Conservation (phyloP, 371 early-diverging fungal species). For the Zancudomyces culisetae region DNA sequence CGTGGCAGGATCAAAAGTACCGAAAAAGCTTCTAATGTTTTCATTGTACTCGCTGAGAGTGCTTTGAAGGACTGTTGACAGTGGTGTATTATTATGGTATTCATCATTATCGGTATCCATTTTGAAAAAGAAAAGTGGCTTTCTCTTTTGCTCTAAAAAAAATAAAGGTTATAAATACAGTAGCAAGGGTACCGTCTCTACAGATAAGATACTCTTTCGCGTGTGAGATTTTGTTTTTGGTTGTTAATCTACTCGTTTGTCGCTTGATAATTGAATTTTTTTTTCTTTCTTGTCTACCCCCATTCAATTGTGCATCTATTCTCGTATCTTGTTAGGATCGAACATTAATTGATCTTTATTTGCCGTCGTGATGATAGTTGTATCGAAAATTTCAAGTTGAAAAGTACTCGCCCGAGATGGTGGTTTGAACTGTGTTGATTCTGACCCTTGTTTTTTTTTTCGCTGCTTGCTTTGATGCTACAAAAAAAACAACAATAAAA, state of each 20-base stretch:
- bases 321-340: not conserved
- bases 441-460: no score
- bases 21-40: constrained; percentile 11
- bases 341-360: not conserved
- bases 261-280: not conserved
- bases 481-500: no score
- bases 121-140: not conserved
- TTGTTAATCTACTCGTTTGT: not conserved
- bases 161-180: not conserved
- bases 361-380: no score
- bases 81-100: constrained; percentile 10
- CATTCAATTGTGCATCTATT: not conserved
- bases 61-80: constrained; percentile 13
- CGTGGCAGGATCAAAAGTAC: constrained; percentile 13
- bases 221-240: not conserved
- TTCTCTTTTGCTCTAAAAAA: not conserved
- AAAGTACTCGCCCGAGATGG: no score
- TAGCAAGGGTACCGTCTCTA: not conserved
- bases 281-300: not conserved
- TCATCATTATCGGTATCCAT: constrained; percentile 15
- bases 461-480: no score
- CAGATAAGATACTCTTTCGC: not conserved
- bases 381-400: no score
- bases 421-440: no score
- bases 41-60: constrained; percentile 14